Base-by-base conservation (phyloP, 2,329 filamentous ascomycete genomes). In the Ceratocystis harringtonii region DNA sequence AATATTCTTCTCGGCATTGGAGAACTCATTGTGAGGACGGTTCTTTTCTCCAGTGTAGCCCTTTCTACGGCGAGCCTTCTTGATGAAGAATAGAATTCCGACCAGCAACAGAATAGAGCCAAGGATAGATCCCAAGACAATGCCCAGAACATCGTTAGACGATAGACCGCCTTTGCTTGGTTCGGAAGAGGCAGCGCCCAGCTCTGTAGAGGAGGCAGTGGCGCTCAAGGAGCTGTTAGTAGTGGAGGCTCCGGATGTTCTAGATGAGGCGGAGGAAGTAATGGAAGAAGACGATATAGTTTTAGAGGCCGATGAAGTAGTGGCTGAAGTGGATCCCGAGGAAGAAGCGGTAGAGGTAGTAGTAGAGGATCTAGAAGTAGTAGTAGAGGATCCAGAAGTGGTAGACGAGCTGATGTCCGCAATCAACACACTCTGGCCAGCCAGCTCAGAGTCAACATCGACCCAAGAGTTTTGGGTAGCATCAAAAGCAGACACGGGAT, bases 111-210 rank as follows among this genome's bases (percentile, higher is more conserved):
- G 76, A 22, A 87, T 84, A 63, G 90, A 77, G 19, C 88, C 90
- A 63, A 89, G 82, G 25, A 96, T 84, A n/a, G 86, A 85, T 12
- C 92, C 91, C 0, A 97, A 80, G 0, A 89, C 89, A 62, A 89
- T 89, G 43, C 89, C 92, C 1, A 96, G 80, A 32, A 96, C 87
- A 6, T 84, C 69, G 74, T 80, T 77, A 72, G 77, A 72, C 67
- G 66, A 61, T 8, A 67, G 63, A 10, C 66, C 66, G 22, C 50
- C 55, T n/a, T 55, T 19, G 4, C 69, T 62, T 15, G 65, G 70
- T 70, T 50, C 72, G 4, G 68, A 61, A 1, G 69, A 73, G 32
- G 72, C 73, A 22, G 75, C 74, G 28, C 73, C 71, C 10, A 57
- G 19, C 2, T 57, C 52, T 5, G 52, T 57, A 17, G 52, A 57